These are phyloP conservation scores for Cicer chorassanicum DNA, from an alignment of 306 rosid genomes.

Conservation along the genomic window DNA sequence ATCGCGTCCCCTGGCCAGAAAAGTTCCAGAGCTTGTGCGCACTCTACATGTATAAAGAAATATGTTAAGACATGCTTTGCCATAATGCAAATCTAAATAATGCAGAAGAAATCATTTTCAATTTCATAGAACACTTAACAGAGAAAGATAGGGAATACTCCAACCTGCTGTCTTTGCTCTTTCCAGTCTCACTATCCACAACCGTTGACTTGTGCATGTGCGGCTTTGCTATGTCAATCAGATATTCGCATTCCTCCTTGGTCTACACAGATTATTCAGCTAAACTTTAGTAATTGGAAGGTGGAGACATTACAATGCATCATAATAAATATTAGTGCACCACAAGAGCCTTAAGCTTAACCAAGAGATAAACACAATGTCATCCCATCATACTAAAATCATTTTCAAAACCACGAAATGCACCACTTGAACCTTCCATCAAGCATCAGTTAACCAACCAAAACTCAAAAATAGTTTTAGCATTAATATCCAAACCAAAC, in stretches of 20 bases:
- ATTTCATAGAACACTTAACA: conserved; percentile 28
- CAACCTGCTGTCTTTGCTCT: conserved; percentile 98
- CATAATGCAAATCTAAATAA: background rate
- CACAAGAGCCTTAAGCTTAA: conserved; percentile 20
- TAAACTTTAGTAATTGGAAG: conserved; percentile 45
- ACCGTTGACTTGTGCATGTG: conserved; percentile 83
- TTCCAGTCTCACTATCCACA: conserved; percentile 90
- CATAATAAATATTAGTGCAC: conserved; percentile 38
- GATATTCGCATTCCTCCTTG: conserved; percentile 83
- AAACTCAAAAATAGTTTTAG: conserved; percentile 18
- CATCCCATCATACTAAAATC: conserved; percentile 27
- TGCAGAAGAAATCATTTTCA: conserved; percentile 23
- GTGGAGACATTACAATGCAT: conserved; percentile 11
- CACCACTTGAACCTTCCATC: conserved; percentile 12
- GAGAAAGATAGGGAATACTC: conserved; percentile 37
- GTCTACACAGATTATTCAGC: conserved; percentile 65
- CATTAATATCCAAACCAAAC: background rate
- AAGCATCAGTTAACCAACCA: conserved; percentile 32
- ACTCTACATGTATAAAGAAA: conserved; percentile 57
- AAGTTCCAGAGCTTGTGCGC: conserved; percentile 96
- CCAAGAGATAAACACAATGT: conserved; percentile 1
- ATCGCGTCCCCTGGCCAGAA: conserved; percentile 89
- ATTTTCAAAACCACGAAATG: conserved; percentile 23
- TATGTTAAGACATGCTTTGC: background rate
- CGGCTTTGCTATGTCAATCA: conserved; percentile 81